phyloP scores from a whole-genome alignment of 441 rosid genomes.

The Daphne laureola region DNA sequence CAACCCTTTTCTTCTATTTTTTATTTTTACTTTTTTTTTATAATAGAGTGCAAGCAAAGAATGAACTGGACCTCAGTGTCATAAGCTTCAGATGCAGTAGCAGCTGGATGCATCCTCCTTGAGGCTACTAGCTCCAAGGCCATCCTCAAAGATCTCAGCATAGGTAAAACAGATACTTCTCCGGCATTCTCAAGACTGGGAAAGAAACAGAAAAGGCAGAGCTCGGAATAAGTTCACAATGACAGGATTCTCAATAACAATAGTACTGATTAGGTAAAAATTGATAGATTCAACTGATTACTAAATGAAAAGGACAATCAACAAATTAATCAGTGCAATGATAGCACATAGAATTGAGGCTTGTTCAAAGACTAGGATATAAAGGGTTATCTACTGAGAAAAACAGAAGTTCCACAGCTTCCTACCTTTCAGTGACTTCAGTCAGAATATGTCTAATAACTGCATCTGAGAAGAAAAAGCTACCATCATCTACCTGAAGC shows the following conservation, averaged over 20 bases:
- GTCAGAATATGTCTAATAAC: constrained; percentile 44
- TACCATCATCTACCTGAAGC: constrained; percentile 31
- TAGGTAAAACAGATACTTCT: constrained; percentile 78
- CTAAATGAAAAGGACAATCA: constrained; percentile 3
- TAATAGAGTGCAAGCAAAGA: neutral
- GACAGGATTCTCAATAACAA: neutral
- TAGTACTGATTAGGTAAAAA: too few species aligned
- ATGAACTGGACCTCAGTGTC: constrained; percentile 60
- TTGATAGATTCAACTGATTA: neutral
- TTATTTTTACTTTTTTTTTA: too few species aligned
- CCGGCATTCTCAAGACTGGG: constrained; percentile 98
- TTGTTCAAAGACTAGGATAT: too few species aligned
- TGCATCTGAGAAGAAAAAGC: constrained; percentile 55
- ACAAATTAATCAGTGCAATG: neutral
- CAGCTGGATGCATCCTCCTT: constrained; percentile 35
- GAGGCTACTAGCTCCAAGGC: constrained; percentile 54
- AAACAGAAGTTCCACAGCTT: neutral
- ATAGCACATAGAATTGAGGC: too few species aligned
- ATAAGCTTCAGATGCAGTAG: constrained; percentile 42
- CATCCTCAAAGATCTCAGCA: constrained; percentile 82
- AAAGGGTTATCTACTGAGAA: too few species aligned
- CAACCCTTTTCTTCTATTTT: too few species aligned
- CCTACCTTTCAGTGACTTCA: constrained; percentile 86
- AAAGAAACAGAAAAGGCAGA: constrained; percentile 1
- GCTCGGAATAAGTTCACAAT: constrained; percentile 14